These are phyloP conservation scores for Artemisia princeps DNA, from an alignment of 140 eudicot genomes.

Conservation along the genomic window DNA sequence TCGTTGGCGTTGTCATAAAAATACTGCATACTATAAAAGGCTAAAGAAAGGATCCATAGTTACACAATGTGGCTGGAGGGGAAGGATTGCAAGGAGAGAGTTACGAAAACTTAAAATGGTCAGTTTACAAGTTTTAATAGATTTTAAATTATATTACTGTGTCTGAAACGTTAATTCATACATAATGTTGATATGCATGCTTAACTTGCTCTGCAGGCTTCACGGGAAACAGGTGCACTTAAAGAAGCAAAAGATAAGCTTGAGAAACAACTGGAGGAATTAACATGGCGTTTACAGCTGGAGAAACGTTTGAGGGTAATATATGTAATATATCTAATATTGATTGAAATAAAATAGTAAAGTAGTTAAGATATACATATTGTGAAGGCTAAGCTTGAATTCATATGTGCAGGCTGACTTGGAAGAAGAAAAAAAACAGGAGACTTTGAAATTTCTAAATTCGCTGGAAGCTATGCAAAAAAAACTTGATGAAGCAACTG, in stretches of 20 bases:
- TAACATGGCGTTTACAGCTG: conserved; percentile 93
- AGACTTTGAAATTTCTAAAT: conserved; percentile 52
- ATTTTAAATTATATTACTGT: not conserved
- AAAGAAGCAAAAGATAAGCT: conserved; percentile 98
- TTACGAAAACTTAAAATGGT: conserved; percentile 82
- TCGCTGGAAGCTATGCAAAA: conserved; percentile 55
- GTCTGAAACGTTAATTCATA: not conserved
- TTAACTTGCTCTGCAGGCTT: conserved; percentile 50
- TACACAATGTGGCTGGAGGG: conserved; percentile 93
- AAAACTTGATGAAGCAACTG: conserved; percentile 72
- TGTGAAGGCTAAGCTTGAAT: conserved; percentile 8
- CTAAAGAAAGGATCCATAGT: conserved; percentile 62
- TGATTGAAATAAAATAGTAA: not conserved
- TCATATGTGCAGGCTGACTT: conserved; percentile 58
- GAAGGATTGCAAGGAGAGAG: conserved; percentile 61
- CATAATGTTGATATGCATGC: not conserved
- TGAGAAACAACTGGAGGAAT: conserved; percentile 89
- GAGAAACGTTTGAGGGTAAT: conserved; percentile 95
- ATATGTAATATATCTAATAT: conserved; percentile 3
- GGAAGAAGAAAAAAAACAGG: conserved; percentile 90
- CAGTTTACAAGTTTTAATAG: conserved; percentile 16
- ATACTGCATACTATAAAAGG: conserved; percentile 49
- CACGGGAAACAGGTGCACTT: conserved; percentile 91
- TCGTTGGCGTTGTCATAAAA: conserved; percentile 78
- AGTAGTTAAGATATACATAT: conserved; percentile 10